Evolutionary conservation across 345 rosid species (phyloP), one percentile per base, ranked within the genome.

Genomic region (Melaleuca quinquenervia): DNA sequence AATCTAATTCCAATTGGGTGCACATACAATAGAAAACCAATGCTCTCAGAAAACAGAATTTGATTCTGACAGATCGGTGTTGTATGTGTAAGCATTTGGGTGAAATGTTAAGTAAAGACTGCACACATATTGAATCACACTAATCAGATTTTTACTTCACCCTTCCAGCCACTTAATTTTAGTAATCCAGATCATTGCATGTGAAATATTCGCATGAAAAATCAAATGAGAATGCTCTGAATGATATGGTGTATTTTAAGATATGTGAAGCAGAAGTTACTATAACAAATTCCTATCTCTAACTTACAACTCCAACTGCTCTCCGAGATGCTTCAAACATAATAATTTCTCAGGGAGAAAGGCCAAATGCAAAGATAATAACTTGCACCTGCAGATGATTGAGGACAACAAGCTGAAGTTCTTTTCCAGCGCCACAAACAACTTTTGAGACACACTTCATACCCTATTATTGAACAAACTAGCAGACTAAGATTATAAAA

Each of bases 351-450:
- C 54, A 82, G 22, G 21, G 20, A 64, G 36, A 50, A 82, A 58
- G 85, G 87, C 84, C 80, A 60, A 56, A 26, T 48, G 52, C 84
- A 84, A 86, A 89, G 82, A 49, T 74, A 60, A 54, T 85, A 86
- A 76, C 87, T 32, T 83, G 90, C 85, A 93, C 99, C 99, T 96
- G 98, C 70, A 97, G 94, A 90, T 97, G 97, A 90, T 96, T 92
- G 78, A 93, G 96, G 88, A 97, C 94, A 87, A 97, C 89, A 70
- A 84, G 92, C 90, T 95, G 96, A 87, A 97, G 97, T 87, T 96
- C 99, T 95, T 93, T 97, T 89, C 96, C 98, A 64, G 98, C 95
- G 89, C 97, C 96, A 90, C 96, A 91, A 85, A 94, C 95, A 80
- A 91, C 92, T 90, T 96, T 97, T 83, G 94, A 92, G 52, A 95